Base-by-base conservation (phyloP, 495 filamentous ascomycete genomes). In the Oidiodendron maius region DNA sequence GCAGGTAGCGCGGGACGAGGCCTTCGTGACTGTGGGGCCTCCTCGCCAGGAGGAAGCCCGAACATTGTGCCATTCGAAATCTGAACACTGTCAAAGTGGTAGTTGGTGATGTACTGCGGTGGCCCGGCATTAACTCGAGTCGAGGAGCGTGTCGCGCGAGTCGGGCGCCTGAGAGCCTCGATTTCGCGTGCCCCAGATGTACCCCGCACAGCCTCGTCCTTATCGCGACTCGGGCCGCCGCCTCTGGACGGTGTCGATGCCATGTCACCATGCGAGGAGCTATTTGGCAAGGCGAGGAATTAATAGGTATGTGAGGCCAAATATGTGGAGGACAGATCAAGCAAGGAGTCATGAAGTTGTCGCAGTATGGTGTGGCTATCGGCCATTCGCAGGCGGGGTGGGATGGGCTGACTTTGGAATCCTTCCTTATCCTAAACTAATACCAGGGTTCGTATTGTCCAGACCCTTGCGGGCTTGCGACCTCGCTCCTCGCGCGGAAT, bases 241-340 rank as follows among this genome's bases (percentile, higher is more conserved):
- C 37, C 21, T 40, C 37, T 40, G 3, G 37, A 40, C 37, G 2
- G 17, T 15, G 37, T 40, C 37, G 37, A 40, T 40, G 37, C 37
- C 37, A 40, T 40, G 37, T 40, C 28, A 32, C 28, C 28, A 32
- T 32, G 28, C 28, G 28, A 32, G 8, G n/a, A 32, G 28, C 28
- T 32, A 32, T 32, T 32, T 32, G 28, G 28, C 28, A 32, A 32
- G 28, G 28, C 28, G 28, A 32, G 8, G 28, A 32, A 32, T 32
- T 32, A 32, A 32, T 8, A 32, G 28, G 28, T 32, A 8, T 32
- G 28, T 32, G 28, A 32, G 28, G 28, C 28, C 28, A 32, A 32
- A 32, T 32, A 32, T 32, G 28, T 32, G 28, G 28, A 32, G 28
- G 28, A 32, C n/a, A 8, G 28, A 32, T 32, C 28, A 32, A 32